Percentiles rank a stretch among this genome's conserved stretches.
phyloP scores from a whole-genome alignment of 1,284 basidiomycete species.

The Butyriboletus appendiculatus region DNA sequence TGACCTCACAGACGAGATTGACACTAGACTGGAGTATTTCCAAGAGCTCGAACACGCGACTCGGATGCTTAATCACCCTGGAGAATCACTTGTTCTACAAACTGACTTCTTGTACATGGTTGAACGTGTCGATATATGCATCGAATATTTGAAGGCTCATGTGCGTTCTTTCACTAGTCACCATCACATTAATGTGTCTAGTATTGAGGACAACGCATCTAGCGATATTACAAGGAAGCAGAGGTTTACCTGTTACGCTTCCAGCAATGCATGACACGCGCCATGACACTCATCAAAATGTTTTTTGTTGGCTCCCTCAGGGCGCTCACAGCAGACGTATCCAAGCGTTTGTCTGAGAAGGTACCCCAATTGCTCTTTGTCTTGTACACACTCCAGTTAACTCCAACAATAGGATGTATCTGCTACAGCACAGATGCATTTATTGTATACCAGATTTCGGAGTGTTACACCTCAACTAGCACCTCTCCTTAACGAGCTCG shows the following conservation, averaged over 20 bases:
- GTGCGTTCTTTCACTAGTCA: constrained; percentile 47
- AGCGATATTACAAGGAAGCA: constrained; percentile 89
- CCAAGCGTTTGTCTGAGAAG: constrained; percentile 72
- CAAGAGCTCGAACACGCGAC: constrained; percentile 89
- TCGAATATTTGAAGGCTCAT: constrained; percentile 83
- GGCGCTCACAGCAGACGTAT: constrained; percentile 73
- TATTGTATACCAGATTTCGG: constrained; percentile 87
- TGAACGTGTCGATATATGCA: constrained; percentile 88
- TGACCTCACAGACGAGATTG: constrained; percentile 77
- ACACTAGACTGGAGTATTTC: constrained; percentile 83
- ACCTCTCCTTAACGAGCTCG: constrained; percentile 82
- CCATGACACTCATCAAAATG: constrained; percentile 96
- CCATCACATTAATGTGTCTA: background rate
- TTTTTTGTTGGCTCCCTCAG: constrained; percentile 85
- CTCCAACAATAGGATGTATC: constrained; percentile 66
- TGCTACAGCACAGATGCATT: constrained; percentile 76
- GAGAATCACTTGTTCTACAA: constrained; percentile 85
- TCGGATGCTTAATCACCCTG: constrained; percentile 89
- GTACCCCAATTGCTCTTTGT: constrained; percentile 34
- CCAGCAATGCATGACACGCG: constrained; percentile 93
- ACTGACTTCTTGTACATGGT: constrained; percentile 94
- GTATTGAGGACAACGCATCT: constrained; percentile 9
- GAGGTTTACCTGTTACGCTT: constrained; percentile 91
- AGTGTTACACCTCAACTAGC: constrained; percentile 70
- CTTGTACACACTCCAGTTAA: background rate